A percentile compares a stretch with the other conserved stretches of the same genome.
Conservation (phyloP, 371 early-diverging fungal species). For the Encephalitozoon cuniculi region DNA sequence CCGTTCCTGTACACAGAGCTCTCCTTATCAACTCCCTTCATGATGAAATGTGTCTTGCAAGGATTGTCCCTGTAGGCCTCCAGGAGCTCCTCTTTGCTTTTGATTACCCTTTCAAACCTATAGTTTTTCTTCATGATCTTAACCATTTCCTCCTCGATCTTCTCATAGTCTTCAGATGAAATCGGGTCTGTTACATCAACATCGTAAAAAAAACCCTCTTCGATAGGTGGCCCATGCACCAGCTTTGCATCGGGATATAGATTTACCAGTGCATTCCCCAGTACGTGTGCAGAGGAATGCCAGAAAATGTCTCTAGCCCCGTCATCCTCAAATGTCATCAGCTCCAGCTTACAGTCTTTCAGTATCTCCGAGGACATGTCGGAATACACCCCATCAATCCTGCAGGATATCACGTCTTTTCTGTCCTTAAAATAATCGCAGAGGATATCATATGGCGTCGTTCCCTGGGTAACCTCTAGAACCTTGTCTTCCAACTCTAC, state of each 20-base stretch:
- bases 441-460: constrained; percentile 35
- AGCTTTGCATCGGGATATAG: constrained; percentile 75
- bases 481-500: constrained; percentile 4
- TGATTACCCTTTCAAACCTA: constrained; percentile 75
- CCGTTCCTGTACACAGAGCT: constrained; percentile 95
- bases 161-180: constrained; percentile 70
- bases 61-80: constrained; percentile 78
- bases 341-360: constrained; percentile 69
- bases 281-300: constrained; percentile 97
- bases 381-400: constrained; percentile 74
- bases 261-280: constrained; percentile 74
- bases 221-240: constrained; percentile 91
- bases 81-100: constrained; percentile 78
- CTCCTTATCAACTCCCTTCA: constrained; percentile 75
- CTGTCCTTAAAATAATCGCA: constrained; percentile 12
- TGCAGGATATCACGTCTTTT: constrained; percentile 46
- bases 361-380: constrained; percentile 82
- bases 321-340: constrained; percentile 83
- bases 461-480: constrained; percentile 2
- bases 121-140: constrained; percentile 85
- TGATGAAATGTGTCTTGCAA: constrained; percentile 45
- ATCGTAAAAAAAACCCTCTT: constrained; percentile 98
- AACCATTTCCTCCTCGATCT: constrained; percentile 72
- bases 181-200: constrained; percentile 70
- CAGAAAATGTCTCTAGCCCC: constrained; percentile 84